Evolutionary conservation across 108 stramenopile genomes (phyloP).

Genomic region (Cylindrotheca closterium): DNA sequence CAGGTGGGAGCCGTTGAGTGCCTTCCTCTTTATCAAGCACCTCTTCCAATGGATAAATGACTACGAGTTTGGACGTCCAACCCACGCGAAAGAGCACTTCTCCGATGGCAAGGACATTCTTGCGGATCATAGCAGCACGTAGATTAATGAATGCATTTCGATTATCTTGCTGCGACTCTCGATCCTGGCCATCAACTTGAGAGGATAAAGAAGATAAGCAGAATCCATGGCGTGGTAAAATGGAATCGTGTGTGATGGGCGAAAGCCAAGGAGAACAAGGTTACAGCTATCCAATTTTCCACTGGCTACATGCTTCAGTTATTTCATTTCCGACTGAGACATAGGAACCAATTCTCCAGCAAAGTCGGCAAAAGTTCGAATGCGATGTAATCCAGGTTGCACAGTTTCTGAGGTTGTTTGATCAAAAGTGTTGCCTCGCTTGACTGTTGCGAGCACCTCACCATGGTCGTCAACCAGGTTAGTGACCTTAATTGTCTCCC

Average conservation of each 20-base stretch:
- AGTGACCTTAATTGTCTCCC: constrained; percentile 20
- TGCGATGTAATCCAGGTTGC: constrained; percentile 26
- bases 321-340: constrained; percentile 16
- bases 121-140: constrained; percentile 63
- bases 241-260: constrained; percentile 39
- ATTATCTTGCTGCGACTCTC: constrained; percentile 49
- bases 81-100: constrained; percentile 53
- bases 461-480: constrained; percentile 13
- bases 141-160: constrained; percentile 55
- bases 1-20: constrained; percentile 15
- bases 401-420: constrained; percentile 5
- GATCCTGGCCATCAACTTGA: constrained; percentile 35
- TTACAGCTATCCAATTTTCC: constrained; percentile 29
- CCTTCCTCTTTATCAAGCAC: constrained; percentile 16
- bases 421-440: constrained; percentile 13
- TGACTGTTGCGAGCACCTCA: constrained; percentile 22
- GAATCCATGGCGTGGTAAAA: constrained; percentile 21
- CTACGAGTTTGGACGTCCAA: constrained; percentile 55
- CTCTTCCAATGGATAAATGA: constrained; percentile 59
- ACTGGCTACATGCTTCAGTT: constrained; percentile 34
- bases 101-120: constrained; percentile 69
- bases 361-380: constrained; percentile 37
- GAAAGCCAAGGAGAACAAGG: constrained; percentile 66
- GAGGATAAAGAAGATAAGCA: constrained; percentile 51
- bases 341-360: constrained; percentile 33